A percentile compares a stretch with the other conserved stretches of the same genome.
phyloP scores from a whole-genome alignment of 2,329 filamentous ascomycete species.

The Bipolaris zeicola region DNA sequence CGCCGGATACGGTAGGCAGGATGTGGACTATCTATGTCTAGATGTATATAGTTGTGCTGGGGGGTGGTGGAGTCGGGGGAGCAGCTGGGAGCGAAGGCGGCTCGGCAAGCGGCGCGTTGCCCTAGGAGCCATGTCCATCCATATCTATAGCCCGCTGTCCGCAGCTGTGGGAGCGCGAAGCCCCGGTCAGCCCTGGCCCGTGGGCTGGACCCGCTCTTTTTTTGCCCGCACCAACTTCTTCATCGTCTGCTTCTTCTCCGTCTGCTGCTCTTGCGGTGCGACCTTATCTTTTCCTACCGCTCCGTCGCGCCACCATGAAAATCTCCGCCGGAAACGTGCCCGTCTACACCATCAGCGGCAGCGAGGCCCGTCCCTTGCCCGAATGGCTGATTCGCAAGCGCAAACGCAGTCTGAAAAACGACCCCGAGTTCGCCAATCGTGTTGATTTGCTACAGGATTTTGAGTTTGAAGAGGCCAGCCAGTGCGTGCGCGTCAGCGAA shows the following conservation, averaged over 20 bases:
- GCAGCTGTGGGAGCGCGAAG: not conserved
- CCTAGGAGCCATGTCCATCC: not conserved
- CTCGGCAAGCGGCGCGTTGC: conserved; percentile 8
- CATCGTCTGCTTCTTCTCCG: not conserved
- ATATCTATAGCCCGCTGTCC: too few species aligned
- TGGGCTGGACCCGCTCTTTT: conserved; percentile 10
- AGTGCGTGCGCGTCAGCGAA: conserved; percentile 86
- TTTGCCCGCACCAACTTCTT: conserved; percentile 6
- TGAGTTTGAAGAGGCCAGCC: conserved; percentile 94
- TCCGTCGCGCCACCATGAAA: conserved; percentile 64
- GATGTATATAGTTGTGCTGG: not conserved
- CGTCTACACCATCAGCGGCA: conserved; percentile 94
- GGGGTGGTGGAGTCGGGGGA: not conserved
- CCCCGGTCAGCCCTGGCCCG: not conserved
- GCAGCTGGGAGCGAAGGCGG: not conserved
- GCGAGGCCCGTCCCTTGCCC: conserved; percentile 82
- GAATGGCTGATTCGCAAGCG: conserved; percentile 93
- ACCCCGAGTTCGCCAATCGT: conserved; percentile 89
- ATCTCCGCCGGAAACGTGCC: conserved; percentile 81
- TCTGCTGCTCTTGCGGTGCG: not conserved
- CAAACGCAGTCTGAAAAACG: conserved; percentile 85
- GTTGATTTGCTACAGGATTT: conserved; percentile 97
- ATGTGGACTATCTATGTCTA: too few species aligned
- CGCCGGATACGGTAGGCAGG: too few species aligned
- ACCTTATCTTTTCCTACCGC: not conserved